Percentiles rank a stretch among this genome's conserved stretches.
Conservation (phyloP, 2,329 filamentous ascomycete species). For the Sporothrix schenckii region DNA sequence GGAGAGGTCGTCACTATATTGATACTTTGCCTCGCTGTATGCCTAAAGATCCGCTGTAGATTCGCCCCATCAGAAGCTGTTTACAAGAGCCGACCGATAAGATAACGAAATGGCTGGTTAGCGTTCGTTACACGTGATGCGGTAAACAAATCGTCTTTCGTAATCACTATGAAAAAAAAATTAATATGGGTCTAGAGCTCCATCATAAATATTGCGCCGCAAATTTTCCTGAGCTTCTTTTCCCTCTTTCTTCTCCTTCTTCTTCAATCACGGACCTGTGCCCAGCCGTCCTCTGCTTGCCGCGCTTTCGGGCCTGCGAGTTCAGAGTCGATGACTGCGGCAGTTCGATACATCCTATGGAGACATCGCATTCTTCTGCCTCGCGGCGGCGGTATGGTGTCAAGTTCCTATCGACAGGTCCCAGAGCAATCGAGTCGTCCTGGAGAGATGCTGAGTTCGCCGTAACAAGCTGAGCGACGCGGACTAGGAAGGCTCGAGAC, state of each 20-base stretch:
- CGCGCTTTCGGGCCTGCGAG: constrained; percentile 44
- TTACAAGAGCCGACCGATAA: constrained; percentile 1
- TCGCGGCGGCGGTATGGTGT: constrained; percentile 62
- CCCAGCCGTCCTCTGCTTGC: constrained; percentile 71
- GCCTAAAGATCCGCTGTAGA: constrained; percentile 2
- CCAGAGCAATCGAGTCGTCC: constrained; percentile 69
- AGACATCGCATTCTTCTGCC: constrained; percentile 63
- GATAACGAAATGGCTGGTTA: constrained; percentile 3
- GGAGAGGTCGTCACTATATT: neutral
- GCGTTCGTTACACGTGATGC: constrained; percentile 14
- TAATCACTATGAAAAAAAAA: neutral
- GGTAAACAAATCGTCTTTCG: neutral
- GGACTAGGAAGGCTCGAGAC: constrained; percentile 59
- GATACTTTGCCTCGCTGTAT: neutral
- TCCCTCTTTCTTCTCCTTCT: constrained; percentile 41
- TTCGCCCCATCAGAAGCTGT: constrained; percentile 11
- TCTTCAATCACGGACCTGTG: constrained; percentile 75
- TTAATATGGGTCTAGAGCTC: constrained; percentile 26
- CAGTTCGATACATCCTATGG: constrained; percentile 82
- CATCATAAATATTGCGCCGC: constrained; percentile 28
- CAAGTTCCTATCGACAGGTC: constrained; percentile 95
- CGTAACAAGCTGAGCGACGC: constrained; percentile 68
- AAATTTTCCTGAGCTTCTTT: constrained; percentile 38
- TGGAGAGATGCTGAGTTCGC: constrained; percentile 66
- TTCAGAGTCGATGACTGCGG: constrained; percentile 76